Conservation (phyloP, 345 rosid species). For the Arabis hirsuta region DNA sequence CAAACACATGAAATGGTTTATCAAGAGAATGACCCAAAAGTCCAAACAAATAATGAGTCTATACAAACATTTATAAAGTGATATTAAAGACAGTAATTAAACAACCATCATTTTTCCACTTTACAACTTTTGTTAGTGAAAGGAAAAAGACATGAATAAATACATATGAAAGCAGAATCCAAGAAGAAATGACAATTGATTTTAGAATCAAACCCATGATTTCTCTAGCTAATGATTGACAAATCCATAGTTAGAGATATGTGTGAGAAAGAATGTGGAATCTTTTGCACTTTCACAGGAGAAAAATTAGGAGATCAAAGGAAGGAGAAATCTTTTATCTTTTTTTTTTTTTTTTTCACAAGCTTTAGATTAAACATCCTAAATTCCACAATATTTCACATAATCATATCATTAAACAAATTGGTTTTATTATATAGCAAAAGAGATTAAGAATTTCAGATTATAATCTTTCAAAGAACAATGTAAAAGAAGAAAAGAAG, state of each 20-base stretch:
- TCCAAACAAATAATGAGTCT: conserved; percentile 24
- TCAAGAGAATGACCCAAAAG: conserved; percentile 9
- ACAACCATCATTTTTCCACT: conserved; percentile 15
- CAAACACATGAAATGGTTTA: neutral
- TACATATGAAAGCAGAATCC: neutral
- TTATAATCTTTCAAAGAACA: neutral
- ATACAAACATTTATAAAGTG: neutral
- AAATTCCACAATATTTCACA: conserved; percentile 5
- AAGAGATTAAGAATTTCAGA: neutral
- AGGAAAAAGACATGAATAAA: neutral
- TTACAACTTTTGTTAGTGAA: conserved; percentile 10
- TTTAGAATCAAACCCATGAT: conserved; percentile 8
- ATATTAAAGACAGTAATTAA: neutral
- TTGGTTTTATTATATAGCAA: no score
- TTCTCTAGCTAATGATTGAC: conserved; percentile 3
- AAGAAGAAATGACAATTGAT: neutral
- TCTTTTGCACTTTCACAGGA: no score
- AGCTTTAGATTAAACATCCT: neutral
- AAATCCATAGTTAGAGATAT: neutral
- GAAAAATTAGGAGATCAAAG: no score
- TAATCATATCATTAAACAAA: neutral
- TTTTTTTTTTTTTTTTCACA: neutral
- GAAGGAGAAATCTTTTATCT: no score
- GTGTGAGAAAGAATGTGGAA: neutral
- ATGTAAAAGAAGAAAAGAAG: neutral